phyloP scores from a whole-genome alignment of 345 rosid species.

The Moringa oleifera region DNA sequence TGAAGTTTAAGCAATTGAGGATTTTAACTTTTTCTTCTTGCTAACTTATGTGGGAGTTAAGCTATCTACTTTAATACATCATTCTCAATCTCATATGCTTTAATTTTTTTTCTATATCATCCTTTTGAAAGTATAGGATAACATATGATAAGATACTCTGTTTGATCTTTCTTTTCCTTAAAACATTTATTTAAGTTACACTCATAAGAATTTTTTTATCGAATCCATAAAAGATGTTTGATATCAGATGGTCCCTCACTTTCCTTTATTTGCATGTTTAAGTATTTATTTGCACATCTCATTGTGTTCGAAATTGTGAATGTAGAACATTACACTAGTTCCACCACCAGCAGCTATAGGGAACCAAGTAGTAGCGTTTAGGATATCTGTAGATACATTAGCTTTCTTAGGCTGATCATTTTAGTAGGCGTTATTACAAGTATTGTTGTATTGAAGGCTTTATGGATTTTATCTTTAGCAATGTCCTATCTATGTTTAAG shows the following conservation, averaged over 20 bases:
- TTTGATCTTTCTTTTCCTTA: too few species aligned
- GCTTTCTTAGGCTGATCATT: slow-evolving; percentile 76
- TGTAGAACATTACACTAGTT: slow-evolving; percentile 78
- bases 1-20: too few species aligned
- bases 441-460: slow-evolving; percentile 94
- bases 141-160: too few species aligned
- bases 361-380: slow-evolving; percentile 87
- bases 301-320: not conserved
- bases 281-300: not conserved
- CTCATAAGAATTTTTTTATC: too few species aligned
- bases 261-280: not conserved
- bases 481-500: slow-evolving; percentile 88
- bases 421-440: slow-evolving; percentile 92
- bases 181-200: too few species aligned
- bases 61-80: not conserved
- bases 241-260: too few species aligned
- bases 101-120: too few species aligned
- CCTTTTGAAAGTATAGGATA: too few species aligned
- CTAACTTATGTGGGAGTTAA: too few species aligned
- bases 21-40: not conserved
- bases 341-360: slow-evolving; percentile 87
- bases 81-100: not conserved
- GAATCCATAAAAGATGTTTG: too few species aligned
- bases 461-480: slow-evolving; percentile 90
- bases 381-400: slow-evolving; percentile 89